A percentile compares a stretch with the other conserved stretches of the same genome.
These are phyloP conservation scores for Saccharum hybrid DNA, from an alignment of 202 grass and related monocot species.

Conservation along the genomic window DNA sequence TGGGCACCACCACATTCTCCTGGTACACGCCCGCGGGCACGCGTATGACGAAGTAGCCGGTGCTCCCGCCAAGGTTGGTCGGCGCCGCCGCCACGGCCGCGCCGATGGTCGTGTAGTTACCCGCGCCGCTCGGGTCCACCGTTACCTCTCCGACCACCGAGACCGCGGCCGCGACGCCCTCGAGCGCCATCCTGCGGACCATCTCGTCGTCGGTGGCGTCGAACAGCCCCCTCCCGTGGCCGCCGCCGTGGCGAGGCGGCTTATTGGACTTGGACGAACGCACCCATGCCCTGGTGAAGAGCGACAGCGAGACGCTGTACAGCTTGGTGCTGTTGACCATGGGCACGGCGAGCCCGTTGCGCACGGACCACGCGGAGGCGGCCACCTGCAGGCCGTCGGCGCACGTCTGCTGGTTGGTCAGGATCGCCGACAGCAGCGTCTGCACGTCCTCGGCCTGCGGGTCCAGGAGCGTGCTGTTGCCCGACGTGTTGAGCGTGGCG, in stretches of 20 bases:
- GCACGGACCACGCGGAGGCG: slow-evolving; percentile 69
- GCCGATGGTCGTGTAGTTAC: slow-evolving; percentile 66
- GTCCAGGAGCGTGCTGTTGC: slow-evolving; percentile 61
- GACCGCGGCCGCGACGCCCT: slow-evolving; percentile 42
- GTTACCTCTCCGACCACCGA: slow-evolving; percentile 47
- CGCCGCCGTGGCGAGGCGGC: slow-evolving; percentile 36
- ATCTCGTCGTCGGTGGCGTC: slow-evolving; percentile 53
- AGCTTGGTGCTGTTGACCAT: slow-evolving; percentile 75
- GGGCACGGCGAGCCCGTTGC: slow-evolving; percentile 65
- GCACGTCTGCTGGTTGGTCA: slow-evolving; percentile 97
- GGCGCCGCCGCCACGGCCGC: slow-evolving; percentile 69
- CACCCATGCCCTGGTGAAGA: slow-evolving; percentile 89
- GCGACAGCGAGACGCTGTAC: slow-evolving; percentile 83
- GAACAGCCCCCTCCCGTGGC: slow-evolving; percentile 43
- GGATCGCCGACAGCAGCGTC: slow-evolving; percentile 77
- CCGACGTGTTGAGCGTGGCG: slow-evolving; percentile 49
- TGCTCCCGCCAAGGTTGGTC: slow-evolving; percentile 48
- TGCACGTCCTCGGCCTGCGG: slow-evolving; percentile 74
- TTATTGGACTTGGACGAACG: not conserved
- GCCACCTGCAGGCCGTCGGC: slow-evolving; percentile 76
- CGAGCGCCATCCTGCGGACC: slow-evolving; percentile 46
- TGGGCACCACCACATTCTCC: slow-evolving; percentile 82
- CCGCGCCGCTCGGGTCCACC: slow-evolving; percentile 65
- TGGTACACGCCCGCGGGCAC: slow-evolving; percentile 70
- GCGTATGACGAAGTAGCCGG: slow-evolving; percentile 70